Conservation (phyloP, 345 rosid genomes). For the Lepidium africanum region DNA sequence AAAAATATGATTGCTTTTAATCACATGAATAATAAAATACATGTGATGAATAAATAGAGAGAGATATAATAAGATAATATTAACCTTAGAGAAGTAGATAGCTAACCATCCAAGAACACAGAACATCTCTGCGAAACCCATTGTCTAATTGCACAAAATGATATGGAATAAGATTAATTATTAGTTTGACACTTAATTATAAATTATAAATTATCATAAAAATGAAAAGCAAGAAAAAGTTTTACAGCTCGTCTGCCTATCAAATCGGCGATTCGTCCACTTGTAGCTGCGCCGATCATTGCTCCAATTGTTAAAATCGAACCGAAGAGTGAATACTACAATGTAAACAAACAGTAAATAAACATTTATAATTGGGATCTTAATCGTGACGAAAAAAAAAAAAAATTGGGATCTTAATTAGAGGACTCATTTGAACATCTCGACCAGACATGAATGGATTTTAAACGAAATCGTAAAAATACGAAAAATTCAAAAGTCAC, state of each 20-base stretch:
- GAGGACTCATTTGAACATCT: background rate
- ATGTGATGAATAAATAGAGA: background rate
- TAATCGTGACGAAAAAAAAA: too few species aligned
- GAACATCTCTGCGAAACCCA: slow-evolving; percentile 61
- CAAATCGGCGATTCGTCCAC: slow-evolving; percentile 60
- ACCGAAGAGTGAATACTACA: slow-evolving; percentile 74
- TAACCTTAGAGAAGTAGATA: slow-evolving; percentile 51
- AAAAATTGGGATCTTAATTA: background rate
- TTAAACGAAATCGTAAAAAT: too few species aligned
- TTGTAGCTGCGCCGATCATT: slow-evolving; percentile 70
- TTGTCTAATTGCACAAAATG: slow-evolving; percentile 29
- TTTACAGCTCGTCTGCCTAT: slow-evolving; percentile 67
- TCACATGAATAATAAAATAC: background rate
- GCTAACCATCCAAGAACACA: slow-evolving; percentile 62
- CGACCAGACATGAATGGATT: background rate
- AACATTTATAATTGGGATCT: background rate
- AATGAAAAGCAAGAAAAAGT: background rate
- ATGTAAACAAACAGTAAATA: background rate
- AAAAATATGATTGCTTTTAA: background rate
- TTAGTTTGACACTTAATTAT: background rate
- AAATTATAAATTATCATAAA: background rate
- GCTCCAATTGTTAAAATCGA: slow-evolving; percentile 76
- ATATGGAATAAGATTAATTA: background rate
- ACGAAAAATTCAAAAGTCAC: too few species aligned
- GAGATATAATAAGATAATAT: background rate